Evolutionary conservation across 2,329 filamentous ascomycete genomes (phyloP), one percentile per base, ranked within the genome.

Genomic region (Hypocrella siamensis): DNA sequence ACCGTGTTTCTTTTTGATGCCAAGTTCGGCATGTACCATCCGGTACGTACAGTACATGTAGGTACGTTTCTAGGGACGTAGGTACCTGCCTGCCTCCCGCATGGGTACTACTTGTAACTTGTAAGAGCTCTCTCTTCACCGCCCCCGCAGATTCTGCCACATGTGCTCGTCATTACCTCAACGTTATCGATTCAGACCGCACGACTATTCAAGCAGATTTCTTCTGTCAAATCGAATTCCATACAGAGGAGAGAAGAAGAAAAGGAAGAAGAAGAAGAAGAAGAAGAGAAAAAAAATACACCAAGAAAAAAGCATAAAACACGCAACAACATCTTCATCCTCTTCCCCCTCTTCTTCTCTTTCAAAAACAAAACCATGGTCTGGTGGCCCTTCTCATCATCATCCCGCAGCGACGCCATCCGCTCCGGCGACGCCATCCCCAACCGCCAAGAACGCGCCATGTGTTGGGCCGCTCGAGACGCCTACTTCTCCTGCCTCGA

Each of bases 401-500:
- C 54, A 33, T 54, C 61, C 39, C 64, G 64, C 53, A 64, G 60
- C 42, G 54, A 60, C 40, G 64, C 86, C 46, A 38, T 38, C 21
- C 36, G 36, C 36, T 33, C 36, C 30, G 70, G 70, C 44, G 54
- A 60, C 41, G 64, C 85, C 46, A 84, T 86, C 5, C 90, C 90
- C n/a, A 81, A 83, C 49, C 78, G 88, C 41, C 72, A 68, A 40
- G 81, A 86, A 54, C 78, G 90, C 48, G 66, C 75, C 46, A 65
- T 70, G 48, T 98, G 90, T 71, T 98, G 88, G 80, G 79, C 84
- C 46, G 76, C 80, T 29, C 75, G 90, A 43, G 90, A 98, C 59
- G 58, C 60, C 40, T 96, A 90, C 67, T 96, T 93, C 56, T 60
- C 64, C 42, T 98, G 90, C 49, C 69, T 98, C 28, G 85, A 96